Base-by-base conservation (phyloP, 2,329 filamentous ascomycete species). In the Penicillium frequentans region DNA sequence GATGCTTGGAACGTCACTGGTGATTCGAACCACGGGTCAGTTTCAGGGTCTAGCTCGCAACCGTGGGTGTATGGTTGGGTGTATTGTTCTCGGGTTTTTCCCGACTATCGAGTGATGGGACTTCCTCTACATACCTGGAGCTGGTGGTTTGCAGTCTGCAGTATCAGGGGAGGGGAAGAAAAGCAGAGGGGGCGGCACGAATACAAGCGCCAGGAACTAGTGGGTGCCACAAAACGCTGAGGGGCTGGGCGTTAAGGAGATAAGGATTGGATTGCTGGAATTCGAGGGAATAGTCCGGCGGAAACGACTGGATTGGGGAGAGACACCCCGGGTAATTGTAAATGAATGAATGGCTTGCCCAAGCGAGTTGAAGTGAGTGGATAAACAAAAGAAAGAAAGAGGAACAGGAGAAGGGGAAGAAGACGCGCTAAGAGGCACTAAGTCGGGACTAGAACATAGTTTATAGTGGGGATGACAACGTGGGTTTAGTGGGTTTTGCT, bases 201-300 rank as follows among this genome's bases (percentile, higher is more conserved):
- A 39, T 19, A 26, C 31, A 42, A 43, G 52, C 44, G 52, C 49
- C 24, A 44, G 39, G 54, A 55, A 56, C 55, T 57, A 52, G 54
- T 46, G 46, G 54, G 53, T 56, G 53, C 53, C 58, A 61, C 58
- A 56, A 56, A 54, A 33, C 13, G 24, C 37, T 26, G 42, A 27
- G 46, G 33, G 24, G 44, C 50, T 39, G 52, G 42, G 50, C 55
- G 56, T 19, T 29, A n/a, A 16, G 35, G 56, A 57, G 50, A 56
- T 55, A 29, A 29, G 27, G 54, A 48, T 44, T 48, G 48, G 49
- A 51, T 46, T 27, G 23, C 14, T 21, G 39, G n/a, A 33, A 49
- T 31, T 47, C 24, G 26, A 29, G 6, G 16, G 19, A 42, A 21
- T 37, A 9, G 35, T 39, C 35, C 35, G 42, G 53, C 47, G 45